Evolutionary conservation across 2,329 filamentous ascomycete genomes (phyloP), one percentile per base, ranked within the genome.

Genomic region (Diplodia corticola): DNA sequence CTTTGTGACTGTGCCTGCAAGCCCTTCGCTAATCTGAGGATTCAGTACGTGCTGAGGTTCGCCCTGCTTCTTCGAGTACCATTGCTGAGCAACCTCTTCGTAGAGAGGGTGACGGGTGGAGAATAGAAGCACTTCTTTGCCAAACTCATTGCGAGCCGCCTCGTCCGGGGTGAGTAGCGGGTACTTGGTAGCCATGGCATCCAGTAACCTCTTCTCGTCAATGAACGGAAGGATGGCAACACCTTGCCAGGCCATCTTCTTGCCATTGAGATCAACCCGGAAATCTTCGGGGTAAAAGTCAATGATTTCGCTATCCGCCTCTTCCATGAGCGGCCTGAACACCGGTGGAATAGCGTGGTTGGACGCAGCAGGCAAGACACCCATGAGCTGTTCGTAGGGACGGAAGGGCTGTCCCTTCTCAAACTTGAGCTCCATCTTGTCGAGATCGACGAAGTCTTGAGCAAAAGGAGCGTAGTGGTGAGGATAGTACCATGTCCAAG

Each of bases 401-500:
- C 85, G 90, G 71, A 97, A 97, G 4, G 92, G 91, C 57, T 84
- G 87, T 12, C 94, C 94, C 77, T 93, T 92, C 67, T 92, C 86
- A 71, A 99, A 99, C 20, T 85, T 82, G 70, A 97, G 87, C 35
- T 91, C 84, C 83, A 97, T 88, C 71, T 92, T 88, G 63, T 84
- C 86, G 53, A 99, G 84, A 65, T 93, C 89, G 67, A 91, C 89
- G 77, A 99, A 99, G 77, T 99, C 95, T 63, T 93, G 91, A 2
- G 95, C 95, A 76, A 99, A 99, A 3, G 96, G 95, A 1, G 95
- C 96, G 76, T 99, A 99, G 76, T 99, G 95, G 74, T 98, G 96
- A 0, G 95, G 95, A 75, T 97, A 99, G 77, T 95, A 99, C 95
- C 95, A 99, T 63, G 94, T 96, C 95, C 96, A 99, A 0, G 93